A percentile compares a stretch with the other conserved stretches of the same genome.
Conservation (phyloP, 345 rosid species). For the Boechera divaricarpa region DNA sequence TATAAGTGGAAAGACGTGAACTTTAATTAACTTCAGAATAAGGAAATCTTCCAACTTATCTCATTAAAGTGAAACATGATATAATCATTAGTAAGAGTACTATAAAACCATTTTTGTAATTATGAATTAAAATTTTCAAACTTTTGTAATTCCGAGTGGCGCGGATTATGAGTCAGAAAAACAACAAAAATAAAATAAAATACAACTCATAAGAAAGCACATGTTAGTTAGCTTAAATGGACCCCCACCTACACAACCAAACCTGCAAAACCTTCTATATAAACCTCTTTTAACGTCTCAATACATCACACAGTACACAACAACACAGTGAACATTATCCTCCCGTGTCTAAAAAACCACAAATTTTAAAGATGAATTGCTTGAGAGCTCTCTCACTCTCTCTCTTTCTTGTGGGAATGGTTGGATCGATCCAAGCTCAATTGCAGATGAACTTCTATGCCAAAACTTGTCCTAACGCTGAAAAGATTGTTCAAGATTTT, state of each 20-base stretch:
- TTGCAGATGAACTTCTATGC: conserved; percentile 63
- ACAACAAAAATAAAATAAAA: not conserved
- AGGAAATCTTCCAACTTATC: not conserved
- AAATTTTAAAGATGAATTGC: conserved; percentile 37
- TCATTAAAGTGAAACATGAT: not conserved
- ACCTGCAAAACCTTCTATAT: conserved; percentile 40
- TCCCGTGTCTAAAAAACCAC: not conserved
- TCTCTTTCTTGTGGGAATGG: conserved; percentile 44
- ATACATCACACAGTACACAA: conserved; percentile 14
- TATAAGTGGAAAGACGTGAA: not conserved
- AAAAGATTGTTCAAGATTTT: conserved; percentile 61
- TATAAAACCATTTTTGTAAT: not conserved
- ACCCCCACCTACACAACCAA: conserved; percentile 41
- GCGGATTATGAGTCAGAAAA: not conserved
- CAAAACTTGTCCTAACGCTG: conserved; percentile 76
- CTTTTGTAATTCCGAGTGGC: not conserved
- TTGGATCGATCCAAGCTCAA: conserved; percentile 57
- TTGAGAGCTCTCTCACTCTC: conserved; percentile 36
- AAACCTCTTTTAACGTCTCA: conserved; percentile 15
- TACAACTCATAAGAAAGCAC: conserved; percentile 39
- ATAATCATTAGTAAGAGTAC: not conserved
- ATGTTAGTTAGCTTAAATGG: conserved; percentile 47
- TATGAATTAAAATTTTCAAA: not conserved
- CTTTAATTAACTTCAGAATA: not conserved
- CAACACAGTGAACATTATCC: conserved; percentile 30